These are phyloP conservation scores for Lasiosphaeria miniovina DNA, from an alignment of 495 filamentous ascomycete species.

Conservation along the genomic window DNA sequence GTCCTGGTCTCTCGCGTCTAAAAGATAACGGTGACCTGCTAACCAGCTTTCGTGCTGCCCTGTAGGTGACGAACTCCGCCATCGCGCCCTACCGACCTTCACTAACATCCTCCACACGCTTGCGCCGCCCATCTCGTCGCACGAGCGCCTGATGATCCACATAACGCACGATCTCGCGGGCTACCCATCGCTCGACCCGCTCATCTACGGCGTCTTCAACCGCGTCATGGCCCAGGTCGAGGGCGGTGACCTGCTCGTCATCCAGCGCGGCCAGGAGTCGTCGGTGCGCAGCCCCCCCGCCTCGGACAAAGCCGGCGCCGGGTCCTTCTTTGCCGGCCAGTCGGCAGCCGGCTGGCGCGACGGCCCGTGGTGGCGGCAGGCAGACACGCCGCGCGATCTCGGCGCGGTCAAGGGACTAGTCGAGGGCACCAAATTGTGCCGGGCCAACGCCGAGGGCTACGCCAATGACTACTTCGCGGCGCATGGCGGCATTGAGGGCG, in stretches of 20 bases:
- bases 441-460: conserved; percentile 84
- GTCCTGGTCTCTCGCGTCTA: not conserved
- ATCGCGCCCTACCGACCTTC: conserved; percentile 89
- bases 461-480: conserved; percentile 75
- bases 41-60: conserved; percentile 10
- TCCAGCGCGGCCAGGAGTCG: conserved; percentile 87
- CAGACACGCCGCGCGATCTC: conserved; percentile 67
- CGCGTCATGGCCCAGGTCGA: conserved; percentile 98
- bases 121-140: conserved; percentile 93
- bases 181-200: conserved; percentile 90
- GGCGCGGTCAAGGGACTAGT: conserved; percentile 74
- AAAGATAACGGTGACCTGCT: conserved; percentile 1
- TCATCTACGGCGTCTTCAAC: conserved; percentile 90
- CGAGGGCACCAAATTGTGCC: conserved; percentile 85
- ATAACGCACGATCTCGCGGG: conserved; percentile 92
- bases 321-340: conserved; percentile 53
- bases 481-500: conserved; percentile 74
- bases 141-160: conserved; percentile 97
- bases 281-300: conserved; percentile 60
- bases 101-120: conserved; percentile 91
- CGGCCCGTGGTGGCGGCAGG: conserved; percentile 91
- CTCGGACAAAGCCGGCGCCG: conserved; percentile 45
- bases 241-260: conserved; percentile 92
- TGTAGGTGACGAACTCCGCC: conserved; percentile 82
- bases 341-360: conserved; percentile 71